These are phyloP conservation scores for Blumeria graminis DNA, from an alignment of 2,329 filamentous ascomycete species.

Conservation along the genomic window DNA sequence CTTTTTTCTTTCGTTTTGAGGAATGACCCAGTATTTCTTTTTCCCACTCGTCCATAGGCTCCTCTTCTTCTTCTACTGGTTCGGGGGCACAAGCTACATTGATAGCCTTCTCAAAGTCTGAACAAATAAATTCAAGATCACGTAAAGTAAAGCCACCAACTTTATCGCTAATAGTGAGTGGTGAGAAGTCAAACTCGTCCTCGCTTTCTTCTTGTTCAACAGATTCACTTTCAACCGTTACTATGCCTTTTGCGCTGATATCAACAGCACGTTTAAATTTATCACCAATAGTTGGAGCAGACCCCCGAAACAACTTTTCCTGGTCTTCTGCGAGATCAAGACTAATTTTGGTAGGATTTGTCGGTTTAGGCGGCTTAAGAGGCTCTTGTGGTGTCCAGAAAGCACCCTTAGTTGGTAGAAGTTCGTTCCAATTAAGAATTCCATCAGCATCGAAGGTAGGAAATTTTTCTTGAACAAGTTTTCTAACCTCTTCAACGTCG, in stretches of 20 bases:
- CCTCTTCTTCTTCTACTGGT: conserved; percentile 17
- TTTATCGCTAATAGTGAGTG: conserved; percentile 29
- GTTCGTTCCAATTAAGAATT: conserved; percentile 54
- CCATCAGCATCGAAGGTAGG: conserved; percentile 57
- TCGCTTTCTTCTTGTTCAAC: conserved; percentile 19
- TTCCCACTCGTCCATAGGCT: conserved; percentile 37
- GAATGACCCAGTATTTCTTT: conserved; percentile 26
- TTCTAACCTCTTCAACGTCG: conserved; percentile 46
- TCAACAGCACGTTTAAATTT: conserved; percentile 33
- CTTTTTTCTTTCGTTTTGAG: conserved; percentile 42
- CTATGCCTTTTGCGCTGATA: conserved; percentile 23
- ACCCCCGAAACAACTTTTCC: conserved; percentile 62
- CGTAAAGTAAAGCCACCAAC: conserved; percentile 53
- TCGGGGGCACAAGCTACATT: conserved; percentile 14
- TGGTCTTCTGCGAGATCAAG: conserved; percentile 72
- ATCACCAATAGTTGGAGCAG: conserved; percentile 27
- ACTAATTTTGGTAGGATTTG: conserved; percentile 69
- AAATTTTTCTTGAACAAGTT: conserved; percentile 57
- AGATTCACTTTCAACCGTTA: conserved; percentile 20
- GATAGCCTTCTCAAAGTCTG: conserved; percentile 56
- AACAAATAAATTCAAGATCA: conserved; percentile 65
- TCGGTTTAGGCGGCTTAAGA: conserved; percentile 51
- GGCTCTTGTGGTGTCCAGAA: conserved; percentile 60
- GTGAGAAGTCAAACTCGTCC: conserved; percentile 25
- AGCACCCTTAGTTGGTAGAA: conserved; percentile 62